Evolutionary conservation across 2,329 filamentous ascomycete species (phyloP).

Genomic region (Venturia carpophila): DNA sequence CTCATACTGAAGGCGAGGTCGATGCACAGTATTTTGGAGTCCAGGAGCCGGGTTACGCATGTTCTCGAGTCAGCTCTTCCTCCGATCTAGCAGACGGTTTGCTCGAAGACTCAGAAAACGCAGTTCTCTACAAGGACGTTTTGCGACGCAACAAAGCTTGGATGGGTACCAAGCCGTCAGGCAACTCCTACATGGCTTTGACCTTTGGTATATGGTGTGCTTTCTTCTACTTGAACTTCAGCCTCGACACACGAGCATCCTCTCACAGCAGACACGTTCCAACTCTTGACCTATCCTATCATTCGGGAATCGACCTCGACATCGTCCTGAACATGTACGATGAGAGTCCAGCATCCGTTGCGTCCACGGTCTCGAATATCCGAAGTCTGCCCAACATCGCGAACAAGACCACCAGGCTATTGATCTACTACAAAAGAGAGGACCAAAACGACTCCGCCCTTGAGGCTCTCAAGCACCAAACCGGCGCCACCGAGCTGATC

Average conservation of each 20-base stretch:
- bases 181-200: background rate
- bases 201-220: background rate
- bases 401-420: constrained; percentile 21
- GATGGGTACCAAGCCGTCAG: background rate
- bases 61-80: background rate
- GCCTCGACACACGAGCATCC: background rate
- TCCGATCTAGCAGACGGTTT: background rate
- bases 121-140: background rate
- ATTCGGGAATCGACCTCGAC: constrained; percentile 24
- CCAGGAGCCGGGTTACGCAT: background rate
- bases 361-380: constrained; percentile 24
- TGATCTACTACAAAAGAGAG: constrained; percentile 30
- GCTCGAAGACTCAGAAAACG: background rate
- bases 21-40: background rate
- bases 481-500: constrained; percentile 25
- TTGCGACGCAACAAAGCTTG: background rate
- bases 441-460: constrained; percentile 20
- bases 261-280: background rate
- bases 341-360: constrained; percentile 27
- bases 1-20: background rate
- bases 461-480: constrained; percentile 22
- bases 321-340: constrained; percentile 35
- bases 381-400: constrained; percentile 23
- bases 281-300: constrained; percentile 24
- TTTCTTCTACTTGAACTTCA: background rate